Evolutionary conservation across 805 yeast genomes (phyloP).

Genomic region (Sugiyamaella mastotermitis): DNA sequence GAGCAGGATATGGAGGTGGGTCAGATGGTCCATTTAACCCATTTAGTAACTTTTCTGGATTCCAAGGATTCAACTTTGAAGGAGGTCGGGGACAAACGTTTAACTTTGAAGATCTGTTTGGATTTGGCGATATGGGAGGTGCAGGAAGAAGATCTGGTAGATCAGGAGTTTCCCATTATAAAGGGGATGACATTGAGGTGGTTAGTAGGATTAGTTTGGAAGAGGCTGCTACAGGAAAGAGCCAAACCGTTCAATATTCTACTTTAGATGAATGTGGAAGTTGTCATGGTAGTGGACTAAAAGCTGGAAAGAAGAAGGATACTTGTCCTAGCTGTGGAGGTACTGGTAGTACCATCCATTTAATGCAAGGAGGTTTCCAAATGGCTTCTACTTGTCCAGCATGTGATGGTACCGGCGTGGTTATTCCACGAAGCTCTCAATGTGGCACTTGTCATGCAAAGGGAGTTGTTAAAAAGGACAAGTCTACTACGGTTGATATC

Average conservation of each 20-base stretch:
- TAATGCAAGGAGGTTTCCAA: slow-evolving; percentile 88
- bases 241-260: slow-evolving; percentile 59
- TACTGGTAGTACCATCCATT: slow-evolving; percentile 82
- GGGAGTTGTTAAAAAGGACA: slow-evolving; percentile 66
- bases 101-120: slow-evolving; percentile 60
- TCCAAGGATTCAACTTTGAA: slow-evolving; percentile 35
- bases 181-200: slow-evolving; percentile 85
- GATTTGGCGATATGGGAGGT: slow-evolving; percentile 40
- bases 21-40: slow-evolving; percentile 40
- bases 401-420: slow-evolving; percentile 87
- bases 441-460: slow-evolving; percentile 84
- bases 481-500: slow-evolving; percentile 72
- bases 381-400: slow-evolving; percentile 88
- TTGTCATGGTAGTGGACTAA: slow-evolving; percentile 84
- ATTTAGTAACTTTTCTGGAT: slow-evolving; percentile 30
- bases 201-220: slow-evolving; percentile 69
- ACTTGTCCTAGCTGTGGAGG: slow-evolving; percentile 91
- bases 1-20: slow-evolving; percentile 42
- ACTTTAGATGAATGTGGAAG: slow-evolving; percentile 71
- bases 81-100: slow-evolving; percentile 36
- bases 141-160: slow-evolving; percentile 32
- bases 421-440: slow-evolving; percentile 56
- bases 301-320: slow-evolving; percentile 62
- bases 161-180: slow-evolving; percentile 64
- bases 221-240: slow-evolving; percentile 66